Evolutionary conservation across 768 basidiomycete genomes (phyloP).

Genomic region (Udeniomyces megalosporus): DNA sequence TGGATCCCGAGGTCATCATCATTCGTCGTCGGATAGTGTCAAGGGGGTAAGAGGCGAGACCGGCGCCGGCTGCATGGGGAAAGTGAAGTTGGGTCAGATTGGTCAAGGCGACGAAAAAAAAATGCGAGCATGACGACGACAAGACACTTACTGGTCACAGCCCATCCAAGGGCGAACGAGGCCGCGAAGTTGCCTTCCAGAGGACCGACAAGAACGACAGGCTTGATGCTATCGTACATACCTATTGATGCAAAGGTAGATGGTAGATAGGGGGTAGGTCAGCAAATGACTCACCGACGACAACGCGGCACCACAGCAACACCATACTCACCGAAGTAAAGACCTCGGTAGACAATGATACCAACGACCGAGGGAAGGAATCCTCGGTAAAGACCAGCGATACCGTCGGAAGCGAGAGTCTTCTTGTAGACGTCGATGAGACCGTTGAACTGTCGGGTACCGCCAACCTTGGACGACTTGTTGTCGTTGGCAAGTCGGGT

Average conservation of each 20-base stretch:
- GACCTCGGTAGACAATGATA: conserved; percentile 99
- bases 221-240: conserved; percentile 37
- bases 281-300: no score
- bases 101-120: conserved; percentile 63
- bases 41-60: conserved; percentile 23
- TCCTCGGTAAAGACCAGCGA: conserved; percentile 98
- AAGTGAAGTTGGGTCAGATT: conserved; percentile 44
- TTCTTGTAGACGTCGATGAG: conserved; percentile 48
- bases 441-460: conserved; percentile 68
- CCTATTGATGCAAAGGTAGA: neutral
- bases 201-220: conserved; percentile 88
- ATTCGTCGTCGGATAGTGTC: conserved; percentile 79
- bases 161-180: conserved; percentile 95
- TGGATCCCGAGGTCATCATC: conserved; percentile 99
- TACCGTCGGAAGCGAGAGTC: conserved; percentile 53
- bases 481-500: conserved; percentile 90
- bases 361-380: conserved; percentile 98
- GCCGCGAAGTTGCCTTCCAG: conserved; percentile 93
- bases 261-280: no score
- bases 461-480: conserved; percentile 73
- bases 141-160: conserved; percentile 57
- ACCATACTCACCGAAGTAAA: conserved; percentile 92
- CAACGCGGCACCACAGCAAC: conserved; percentile 33
- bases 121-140: no score
- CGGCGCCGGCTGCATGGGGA: neutral